Evolutionary conservation across 768 basidiomycete genomes (phyloP), one percentile per base, ranked within the genome.

Genomic region (Neoboletus subvelutipes): DNA sequence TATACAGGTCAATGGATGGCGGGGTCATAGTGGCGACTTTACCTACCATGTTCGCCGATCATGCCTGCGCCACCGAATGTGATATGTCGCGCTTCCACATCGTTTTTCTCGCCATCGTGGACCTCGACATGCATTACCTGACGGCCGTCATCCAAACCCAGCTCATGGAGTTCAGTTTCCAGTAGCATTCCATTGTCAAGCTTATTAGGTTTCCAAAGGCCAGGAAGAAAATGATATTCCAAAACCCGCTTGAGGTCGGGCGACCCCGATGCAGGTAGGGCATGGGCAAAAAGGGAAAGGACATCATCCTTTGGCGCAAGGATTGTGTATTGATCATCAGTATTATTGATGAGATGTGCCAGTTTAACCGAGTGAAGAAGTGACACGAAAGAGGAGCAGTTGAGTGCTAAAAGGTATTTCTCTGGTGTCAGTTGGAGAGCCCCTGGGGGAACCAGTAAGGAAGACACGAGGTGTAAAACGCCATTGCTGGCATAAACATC

Each of bases 401-500:
- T 92, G 58, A 98, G 80, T 4, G 92, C 86, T 11, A 98, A 83
- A 18, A 99, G 87, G 62, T 89, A 93, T 73, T 98, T 98, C 76
- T 98, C 97, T 18, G 95, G 90, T 5, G 95, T 98, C 43, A 94
- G 75, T 57, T 84, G 78, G 24, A 96, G 81, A 45, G 90, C 80
- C 17, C 84, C 86, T 3, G 82, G 79, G 8, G 93, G 90, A 12
- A 95, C 71, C 15, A 99, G 82, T 24, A 98, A 83, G 15, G 85
- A 83, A 15, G 90, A 90, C 26, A 98, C 82, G 42, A 93, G 83
- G 71, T 99, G 97, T 17, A 98, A 70, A 43, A 98, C 97, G 47
- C 96, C 97, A 65, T 99, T 99, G 31, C 90, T 87, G 5, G 92
- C 95, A 65, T 94, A 94, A 36, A 97, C 84, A 66, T 99, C 93